Base-by-base conservation (phyloP, 257 asterid species). In the Penstemon davidsonii region DNA sequence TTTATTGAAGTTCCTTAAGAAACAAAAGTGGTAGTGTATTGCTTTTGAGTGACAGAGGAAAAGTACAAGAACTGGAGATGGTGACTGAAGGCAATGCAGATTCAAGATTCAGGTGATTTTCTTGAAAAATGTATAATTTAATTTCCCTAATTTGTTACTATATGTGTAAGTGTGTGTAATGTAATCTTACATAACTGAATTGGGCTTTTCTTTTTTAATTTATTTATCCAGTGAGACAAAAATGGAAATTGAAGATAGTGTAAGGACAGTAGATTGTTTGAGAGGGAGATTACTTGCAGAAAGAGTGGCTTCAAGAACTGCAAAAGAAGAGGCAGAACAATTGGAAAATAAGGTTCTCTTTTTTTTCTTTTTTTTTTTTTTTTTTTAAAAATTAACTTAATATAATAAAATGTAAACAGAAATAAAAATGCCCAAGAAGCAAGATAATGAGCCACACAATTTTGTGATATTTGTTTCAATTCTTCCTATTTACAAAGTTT, bases 271-370 rank as follows among this genome's bases (percentile, higher is more conserved):
- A 64, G 88, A 83, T 51, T 89, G 95, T 64, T 82, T 92, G 45
- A 89, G 97, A 79, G 97, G 96, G 38, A 88, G 98, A 80, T 80
- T 92, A 66, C 87, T 83, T 37, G 97, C 96, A 15, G 98, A 92
- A 70, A 88, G 97, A 76, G 71, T 67, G 8, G 88, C 93, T 80
- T 86, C 98, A 25, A 86, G 81, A 71, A 87, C 76, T 78, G 93
- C 96, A 0, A 86, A 83, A 68, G 78, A 82, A 42, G 88, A 82
- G 39, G 93, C 89, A 1, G 78, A 78, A 4, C 57, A 54, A 8
- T 64, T 88, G 72, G 91, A 51, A 66, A 80, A 73, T 72, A 86
- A 85, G 97, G 98, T 89, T 41, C 15, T 6, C 11, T 15, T 51
- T 57, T 50, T 0, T 56, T 13, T 12, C 9, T 5, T 41, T 39